These are phyloP conservation scores for Bromus sterilis DNA, from an alignment of 176 grass and related monocot species.

Conservation along the genomic window DNA sequence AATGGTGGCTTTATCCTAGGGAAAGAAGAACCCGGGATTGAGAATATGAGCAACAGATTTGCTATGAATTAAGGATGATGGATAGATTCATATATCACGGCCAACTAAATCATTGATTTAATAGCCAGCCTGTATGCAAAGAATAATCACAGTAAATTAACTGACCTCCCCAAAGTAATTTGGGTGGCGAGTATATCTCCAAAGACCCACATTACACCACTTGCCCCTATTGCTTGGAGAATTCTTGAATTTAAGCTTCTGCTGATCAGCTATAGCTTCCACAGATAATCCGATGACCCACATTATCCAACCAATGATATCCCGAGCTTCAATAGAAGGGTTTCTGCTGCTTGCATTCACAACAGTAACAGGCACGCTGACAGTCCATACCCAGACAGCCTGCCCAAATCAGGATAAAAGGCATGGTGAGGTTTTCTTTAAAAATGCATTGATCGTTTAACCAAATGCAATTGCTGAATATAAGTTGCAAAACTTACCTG, in stretches of 20 bases:
- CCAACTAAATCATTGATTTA: neutral
- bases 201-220: conserved; percentile 76
- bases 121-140: neutral
- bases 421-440: neutral
- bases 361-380: conserved; percentile 88
- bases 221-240: conserved; percentile 60
- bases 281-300: conserved; percentile 56
- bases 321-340: conserved; percentile 57
- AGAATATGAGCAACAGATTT: neutral
- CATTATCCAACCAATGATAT: conserved; percentile 95
- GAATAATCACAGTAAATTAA: neutral
- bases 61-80: neutral
- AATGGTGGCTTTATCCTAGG: neutral
- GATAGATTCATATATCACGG: neutral
- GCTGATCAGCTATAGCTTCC: conserved; percentile 80
- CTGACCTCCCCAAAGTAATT: conserved; percentile 98
- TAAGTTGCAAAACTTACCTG: conserved; percentile 46
- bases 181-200: conserved; percentile 91
- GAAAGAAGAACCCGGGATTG: neutral
- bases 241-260: conserved; percentile 91
- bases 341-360: conserved; percentile 73
- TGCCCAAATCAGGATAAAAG: conserved; percentile 21
- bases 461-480: conserved; percentile 1
- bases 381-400: conserved; percentile 91
- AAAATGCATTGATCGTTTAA: neutral